Evolutionary conservation across 257 asterid genomes (phyloP), one percentile per base, ranked within the genome.

Genomic region (Solanum medicagineum): DNA sequence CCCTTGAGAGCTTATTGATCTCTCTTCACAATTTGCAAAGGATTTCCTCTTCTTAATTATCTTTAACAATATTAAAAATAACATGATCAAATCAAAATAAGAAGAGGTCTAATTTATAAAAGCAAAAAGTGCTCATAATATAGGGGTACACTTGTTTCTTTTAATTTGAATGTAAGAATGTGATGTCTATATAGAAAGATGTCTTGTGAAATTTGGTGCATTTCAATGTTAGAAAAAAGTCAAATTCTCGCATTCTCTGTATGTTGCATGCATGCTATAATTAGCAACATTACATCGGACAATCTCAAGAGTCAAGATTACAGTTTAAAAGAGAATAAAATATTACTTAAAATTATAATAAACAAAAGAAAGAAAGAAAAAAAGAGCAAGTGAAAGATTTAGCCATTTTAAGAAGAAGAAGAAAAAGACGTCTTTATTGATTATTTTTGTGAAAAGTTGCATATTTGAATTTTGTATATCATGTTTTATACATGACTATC

Each of bases 1-100:
- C 85, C 90, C 91, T 86, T 89, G 91, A 89, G 49, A 24, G 44
- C 57, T 49, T n/a, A 42, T 49, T 47, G 6, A 36, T 36, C 42
- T 36, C 40, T 17, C 45, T 5, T 62, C 57, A 16, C 22, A 8
- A 66, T 14, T 20, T 26, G 42, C 63, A 26, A 65, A 65, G 73
- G 44, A 65, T 26, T 65, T 65, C 49, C 44, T 87, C 26, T 20
- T 9, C 55, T 49, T 49, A 49, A 75, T 17, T 73, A 47, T 73
- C 29, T 54, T 49, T 10, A 57, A 20, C n/a, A 57, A 20, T 40
- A 11, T 12, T 11, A 36, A 69, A 51, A 53, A 84, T 24, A 36
- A 15, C 11, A 22, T 54, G 63, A 20, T 60, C 45, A 36, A 68
- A 68, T 8, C 17, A 19, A 32, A 19, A 47, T 17, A 16, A 36